Evolutionary conservation across 352 stramenopile genomes (phyloP).

Genomic region (Pythium angustatum): DNA sequence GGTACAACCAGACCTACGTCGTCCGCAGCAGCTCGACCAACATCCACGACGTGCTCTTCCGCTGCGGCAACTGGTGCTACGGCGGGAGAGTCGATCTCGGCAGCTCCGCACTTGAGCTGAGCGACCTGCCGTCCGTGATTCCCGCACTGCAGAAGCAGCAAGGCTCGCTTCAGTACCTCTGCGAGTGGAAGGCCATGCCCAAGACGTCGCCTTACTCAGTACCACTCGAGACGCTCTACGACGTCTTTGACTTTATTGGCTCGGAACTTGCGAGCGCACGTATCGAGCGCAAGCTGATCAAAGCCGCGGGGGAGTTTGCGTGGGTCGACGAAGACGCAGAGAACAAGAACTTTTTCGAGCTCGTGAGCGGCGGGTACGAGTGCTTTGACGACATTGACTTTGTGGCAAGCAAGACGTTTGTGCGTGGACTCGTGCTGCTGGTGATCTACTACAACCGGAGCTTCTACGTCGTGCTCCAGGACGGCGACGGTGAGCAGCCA

Average conservation of each 20-base stretch:
- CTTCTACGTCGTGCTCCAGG: slow-evolving; percentile 92
- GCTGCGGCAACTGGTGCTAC: slow-evolving; percentile 96
- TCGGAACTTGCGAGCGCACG: slow-evolving; percentile 78
- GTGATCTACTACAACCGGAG: slow-evolving; percentile 86
- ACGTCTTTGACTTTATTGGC: slow-evolving; percentile 84
- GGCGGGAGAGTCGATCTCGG: slow-evolving; percentile 89
- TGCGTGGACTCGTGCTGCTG: slow-evolving; percentile 76
- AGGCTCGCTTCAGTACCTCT: slow-evolving; percentile 90
- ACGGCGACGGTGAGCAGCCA: slow-evolving; percentile 89
- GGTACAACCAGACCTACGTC: slow-evolving; percentile 94
- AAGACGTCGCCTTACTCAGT: slow-evolving; percentile 64
- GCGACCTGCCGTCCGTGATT: slow-evolving; percentile 89
- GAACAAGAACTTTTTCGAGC: slow-evolving; percentile 91
- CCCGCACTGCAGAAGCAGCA: slow-evolving; percentile 94
- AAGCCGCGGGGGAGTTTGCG: slow-evolving; percentile 77
- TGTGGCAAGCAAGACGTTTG: slow-evolving; percentile 87
- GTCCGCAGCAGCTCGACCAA: slow-evolving; percentile 68
- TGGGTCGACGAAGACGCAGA: slow-evolving; percentile 91
- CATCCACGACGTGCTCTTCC: slow-evolving; percentile 91
- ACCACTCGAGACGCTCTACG: slow-evolving; percentile 77
- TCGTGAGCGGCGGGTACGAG: slow-evolving; percentile 87
- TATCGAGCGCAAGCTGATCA: slow-evolving; percentile 86
- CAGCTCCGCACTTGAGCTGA: slow-evolving; percentile 72
- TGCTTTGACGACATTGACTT: slow-evolving; percentile 86
- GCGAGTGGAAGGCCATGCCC: slow-evolving; percentile 84